Percentiles rank a stretch among this genome's conserved stretches.
Evolutionary conservation across 2,329 filamentous ascomycete species (phyloP).

Genomic region (Sporothrix brunneoviolacea): DNA sequence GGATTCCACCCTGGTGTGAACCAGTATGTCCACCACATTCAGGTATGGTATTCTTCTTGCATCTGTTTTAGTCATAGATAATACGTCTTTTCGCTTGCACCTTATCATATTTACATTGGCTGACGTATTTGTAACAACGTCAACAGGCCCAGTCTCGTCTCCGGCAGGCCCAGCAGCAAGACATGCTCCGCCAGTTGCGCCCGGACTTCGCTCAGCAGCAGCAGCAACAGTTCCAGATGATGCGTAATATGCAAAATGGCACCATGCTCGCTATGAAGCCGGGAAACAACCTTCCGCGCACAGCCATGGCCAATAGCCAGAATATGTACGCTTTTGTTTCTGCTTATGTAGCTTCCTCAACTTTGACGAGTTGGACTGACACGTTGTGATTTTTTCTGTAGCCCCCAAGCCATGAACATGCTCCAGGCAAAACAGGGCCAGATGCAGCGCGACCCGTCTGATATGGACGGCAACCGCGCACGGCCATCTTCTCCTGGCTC

Average conservation of each 20-base stretch:
- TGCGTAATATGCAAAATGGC: constrained; percentile 59
- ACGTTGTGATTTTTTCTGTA: constrained; percentile 26
- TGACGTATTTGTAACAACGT: no score
- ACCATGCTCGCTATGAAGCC: constrained; percentile 53
- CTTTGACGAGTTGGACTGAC: no score
- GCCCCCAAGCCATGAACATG: constrained; percentile 64
- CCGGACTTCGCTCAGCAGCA: constrained; percentile 44
- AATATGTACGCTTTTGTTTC: constrained; percentile 50
- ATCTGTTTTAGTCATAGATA: constrained; percentile 2
- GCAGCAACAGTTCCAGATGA: constrained; percentile 58
- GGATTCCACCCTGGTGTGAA: constrained; percentile 56
- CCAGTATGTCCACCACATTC: constrained; percentile 74
- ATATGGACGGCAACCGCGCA: constrained; percentile 76
- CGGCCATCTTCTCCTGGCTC: constrained; percentile 76
- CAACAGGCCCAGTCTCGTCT: constrained; percentile 59
- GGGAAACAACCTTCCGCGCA: constrained; percentile 59
- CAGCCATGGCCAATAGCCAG: constrained; percentile 72
- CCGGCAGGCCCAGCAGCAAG: constrained; percentile 69
- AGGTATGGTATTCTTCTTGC: constrained; percentile 49
- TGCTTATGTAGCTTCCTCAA: not conserved
- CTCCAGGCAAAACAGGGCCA: constrained; percentile 61
- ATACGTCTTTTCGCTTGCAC: no score
- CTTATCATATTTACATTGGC: no score
- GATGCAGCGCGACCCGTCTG: constrained; percentile 83
- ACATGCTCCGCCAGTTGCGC: constrained; percentile 68